A percentile compares a stretch with the other conserved stretches of the same genome.
Evolutionary conservation across 169 alveolate species (phyloP).

Genomic region (Plasmodium vinckei): DNA sequence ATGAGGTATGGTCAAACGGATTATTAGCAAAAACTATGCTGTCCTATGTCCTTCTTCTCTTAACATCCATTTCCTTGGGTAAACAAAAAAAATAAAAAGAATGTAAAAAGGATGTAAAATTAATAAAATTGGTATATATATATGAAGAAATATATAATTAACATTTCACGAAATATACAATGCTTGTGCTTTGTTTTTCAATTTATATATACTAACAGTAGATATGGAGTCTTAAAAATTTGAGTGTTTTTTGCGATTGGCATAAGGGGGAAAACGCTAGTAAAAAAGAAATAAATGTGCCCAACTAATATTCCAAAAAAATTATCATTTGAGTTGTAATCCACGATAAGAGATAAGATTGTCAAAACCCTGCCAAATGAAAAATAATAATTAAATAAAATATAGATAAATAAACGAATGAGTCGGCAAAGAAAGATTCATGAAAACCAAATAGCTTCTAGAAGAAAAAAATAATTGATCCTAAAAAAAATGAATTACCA

Average conservation of each 20-base stretch:
- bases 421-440: too few species aligned
- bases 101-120: not conserved
- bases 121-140: not conserved
- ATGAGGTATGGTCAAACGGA: too few species aligned
- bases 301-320: conserved; percentile 92
- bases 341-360: conserved; percentile 87
- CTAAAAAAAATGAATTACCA: conserved; percentile 77
- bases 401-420: too few species aligned
- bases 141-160: not conserved
- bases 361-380: conserved; percentile 91
- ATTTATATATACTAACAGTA: conserved; percentile 78
- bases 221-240: conserved; percentile 89
- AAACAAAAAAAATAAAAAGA: conserved; percentile 19
- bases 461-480: too few species aligned
- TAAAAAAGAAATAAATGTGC: conserved; percentile 92
- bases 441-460: too few species aligned
- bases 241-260: conserved; percentile 91
- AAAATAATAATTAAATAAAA: conserved; percentile 85
- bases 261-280: conserved; percentile 92
- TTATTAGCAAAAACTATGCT: not conserved
- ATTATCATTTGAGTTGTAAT: conserved; percentile 90
- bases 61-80: conserved; percentile 43
- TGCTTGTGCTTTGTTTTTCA: conserved; percentile 39
- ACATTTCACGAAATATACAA: conserved; percentile 28
- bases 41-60: conserved; percentile 13